Percentiles rank a stretch among this genome's conserved stretches.
Conservation (phyloP, 805 yeast species). For the Sugiyamaella lignohabitans region DNA sequence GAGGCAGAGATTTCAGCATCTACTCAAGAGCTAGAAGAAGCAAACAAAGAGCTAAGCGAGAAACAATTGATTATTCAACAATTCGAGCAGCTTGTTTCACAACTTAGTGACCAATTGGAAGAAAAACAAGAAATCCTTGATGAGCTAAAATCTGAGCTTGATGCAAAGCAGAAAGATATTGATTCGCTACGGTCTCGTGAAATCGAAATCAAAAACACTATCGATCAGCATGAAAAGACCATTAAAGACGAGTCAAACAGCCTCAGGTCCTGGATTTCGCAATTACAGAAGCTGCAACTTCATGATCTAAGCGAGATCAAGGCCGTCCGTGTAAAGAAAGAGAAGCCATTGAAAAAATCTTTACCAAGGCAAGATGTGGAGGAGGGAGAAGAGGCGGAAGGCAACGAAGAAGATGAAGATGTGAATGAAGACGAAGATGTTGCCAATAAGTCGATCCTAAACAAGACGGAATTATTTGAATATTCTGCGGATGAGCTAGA, state of each 20-base stretch:
- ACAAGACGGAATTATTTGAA: slow-evolving; percentile 36
- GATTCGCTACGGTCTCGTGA: slow-evolving; percentile 58
- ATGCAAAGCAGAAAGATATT: slow-evolving; percentile 38
- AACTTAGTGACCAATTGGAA: slow-evolving; percentile 19
- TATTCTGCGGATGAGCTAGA: slow-evolving; percentile 47
- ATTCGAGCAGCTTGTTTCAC: slow-evolving; percentile 16
- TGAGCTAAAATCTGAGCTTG: slow-evolving; percentile 35
- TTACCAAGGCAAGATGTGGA: slow-evolving; percentile 13
- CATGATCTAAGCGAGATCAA: slow-evolving; percentile 44
- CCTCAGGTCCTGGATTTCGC: slow-evolving; percentile 31
- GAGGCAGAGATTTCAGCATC: slow-evolving; percentile 44
- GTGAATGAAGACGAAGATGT: slow-evolving; percentile 6
- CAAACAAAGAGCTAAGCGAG: slow-evolving; percentile 32
- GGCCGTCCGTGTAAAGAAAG: slow-evolving; percentile 8
- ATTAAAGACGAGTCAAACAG: slow-evolving; percentile 37
- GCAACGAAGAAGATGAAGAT: slow-evolving; percentile 10
- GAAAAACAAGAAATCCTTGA: slow-evolving; percentile 28
- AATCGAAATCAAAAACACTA: slow-evolving; percentile 56
- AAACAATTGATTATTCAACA: slow-evolving; percentile 16
- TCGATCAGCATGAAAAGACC: slow-evolving; percentile 48
- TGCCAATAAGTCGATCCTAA: slow-evolving; percentile 3
- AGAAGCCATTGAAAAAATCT: slow-evolving; percentile 13
- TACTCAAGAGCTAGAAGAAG: slow-evolving; percentile 31
- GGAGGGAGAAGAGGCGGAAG: neutral
- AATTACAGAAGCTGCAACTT: slow-evolving; percentile 40